Base-by-base conservation (phyloP, 805 yeast species). In the Yamadazyma sp. region DNA sequence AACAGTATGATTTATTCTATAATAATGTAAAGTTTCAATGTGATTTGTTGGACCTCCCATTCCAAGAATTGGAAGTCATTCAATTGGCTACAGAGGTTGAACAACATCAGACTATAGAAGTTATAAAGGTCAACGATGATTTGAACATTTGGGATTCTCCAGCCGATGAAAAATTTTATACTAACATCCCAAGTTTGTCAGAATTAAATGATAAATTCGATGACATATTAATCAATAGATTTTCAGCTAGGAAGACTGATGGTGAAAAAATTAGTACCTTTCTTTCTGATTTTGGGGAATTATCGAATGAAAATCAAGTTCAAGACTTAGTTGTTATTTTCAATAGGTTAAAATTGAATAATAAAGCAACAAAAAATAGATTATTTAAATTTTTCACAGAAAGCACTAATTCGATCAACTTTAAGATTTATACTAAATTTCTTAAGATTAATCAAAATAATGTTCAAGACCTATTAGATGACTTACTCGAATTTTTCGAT, bases 351-450 rank as follows among this genome's bases (percentile, higher is more conserved):
- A 58, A 68, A 18, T 56, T 86, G 16, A 75, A 81, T 51, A 85
- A 84, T 49, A 86, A 82, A 53, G 88, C 93, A 0, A 78, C 94
- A 0, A 73, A 70, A 31, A 74, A 77, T 43, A 65, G 86, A 44
- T 51, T 88, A 6, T 49, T 76, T 31, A 73, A 70, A 34, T 77
- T 76, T 49, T 73, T 86, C 36, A 58, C 69, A 5, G 76, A 74
- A 15, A 61, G 70, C 30, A 55, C 64, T 29, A 73, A 75, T 39
- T 52, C 73, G 45, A 60, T 68, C 23, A 69, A 65, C 41, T 57
- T 73, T 19, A 70, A 62, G 38, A 64, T 72, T 30, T 82, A 75
- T 54, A 76, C 84, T 0, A 68, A 94, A 35, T 83, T 88, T 52
- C 57, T 87, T 18, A 82, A 82, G n/a, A 70, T 78, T 9, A 75